Evolutionary conservation across 2,329 filamentous ascomycete species (phyloP).

Genomic region (Talaromyces marneffei): DNA sequence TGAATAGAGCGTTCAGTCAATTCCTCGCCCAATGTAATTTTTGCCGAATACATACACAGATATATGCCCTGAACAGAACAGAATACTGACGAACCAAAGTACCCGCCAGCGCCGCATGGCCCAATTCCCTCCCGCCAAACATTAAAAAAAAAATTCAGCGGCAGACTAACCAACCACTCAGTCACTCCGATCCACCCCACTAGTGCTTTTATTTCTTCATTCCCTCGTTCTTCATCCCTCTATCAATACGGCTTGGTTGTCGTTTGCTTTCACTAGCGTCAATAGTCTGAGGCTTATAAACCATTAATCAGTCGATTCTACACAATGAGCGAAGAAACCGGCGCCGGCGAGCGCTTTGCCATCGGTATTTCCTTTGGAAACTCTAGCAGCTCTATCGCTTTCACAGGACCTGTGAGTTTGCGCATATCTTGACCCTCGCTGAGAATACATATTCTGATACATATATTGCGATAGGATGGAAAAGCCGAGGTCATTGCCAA

Average conservation of each 20-base stretch:
- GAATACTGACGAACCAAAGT: neutral
- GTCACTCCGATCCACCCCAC: constrained; percentile 11
- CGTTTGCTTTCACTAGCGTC: neutral
- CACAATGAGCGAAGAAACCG: constrained; percentile 49
- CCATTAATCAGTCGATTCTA: constrained; percentile 5
- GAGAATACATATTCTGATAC: neutral
- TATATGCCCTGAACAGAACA: neutral
- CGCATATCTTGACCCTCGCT: neutral
- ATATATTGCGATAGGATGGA: constrained; percentile 57
- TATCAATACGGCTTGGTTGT: neutral
- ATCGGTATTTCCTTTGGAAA: constrained; percentile 99
- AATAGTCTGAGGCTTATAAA: neutral
- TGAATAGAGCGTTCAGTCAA: no score
- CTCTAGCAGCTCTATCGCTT: constrained; percentile 95
- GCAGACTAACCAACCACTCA: neutral
- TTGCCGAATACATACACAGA: neutral
- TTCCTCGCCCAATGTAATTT: neutral
- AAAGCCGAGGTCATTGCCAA: constrained; percentile 98
- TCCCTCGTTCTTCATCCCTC: constrained; percentile 3
- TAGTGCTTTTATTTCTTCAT: constrained; percentile 13
- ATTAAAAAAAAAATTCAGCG: constrained; percentile 10
- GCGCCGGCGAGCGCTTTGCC: constrained; percentile 54
- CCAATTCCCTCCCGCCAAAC: neutral
- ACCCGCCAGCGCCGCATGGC: neutral
- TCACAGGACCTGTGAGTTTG: constrained; percentile 58